A percentile compares a stretch with the other conserved stretches of the same genome.
Evolutionary conservation across 805 yeast species (phyloP).

Genomic region (Candida qinlingensis): DNA sequence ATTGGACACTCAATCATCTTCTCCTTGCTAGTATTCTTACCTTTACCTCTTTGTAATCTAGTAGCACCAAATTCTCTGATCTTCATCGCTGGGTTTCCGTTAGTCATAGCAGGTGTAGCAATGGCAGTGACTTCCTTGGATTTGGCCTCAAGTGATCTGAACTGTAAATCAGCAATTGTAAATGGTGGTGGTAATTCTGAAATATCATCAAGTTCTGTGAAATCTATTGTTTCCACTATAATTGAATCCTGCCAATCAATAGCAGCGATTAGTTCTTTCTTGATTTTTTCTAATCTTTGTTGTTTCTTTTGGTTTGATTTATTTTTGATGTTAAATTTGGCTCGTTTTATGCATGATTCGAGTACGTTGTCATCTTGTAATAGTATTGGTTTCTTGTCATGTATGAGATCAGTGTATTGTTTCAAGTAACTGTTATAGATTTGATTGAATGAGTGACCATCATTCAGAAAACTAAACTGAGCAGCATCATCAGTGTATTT

Average conservation of each 20-base stretch:
- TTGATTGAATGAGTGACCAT: slow-evolving; percentile 53
- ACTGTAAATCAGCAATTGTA: slow-evolving; percentile 51
- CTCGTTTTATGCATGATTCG: slow-evolving; percentile 33
- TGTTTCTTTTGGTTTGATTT: slow-evolving; percentile 33
- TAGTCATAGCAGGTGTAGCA: slow-evolving; percentile 14
- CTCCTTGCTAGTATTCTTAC: slow-evolving; percentile 20
- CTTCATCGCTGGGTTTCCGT: slow-evolving; percentile 35
- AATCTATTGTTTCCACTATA: slow-evolving; percentile 62
- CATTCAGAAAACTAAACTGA: slow-evolving; percentile 65
- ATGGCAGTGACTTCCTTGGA: slow-evolving; percentile 15
- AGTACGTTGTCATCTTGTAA: slow-evolving; percentile 34
- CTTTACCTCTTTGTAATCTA: slow-evolving; percentile 35
- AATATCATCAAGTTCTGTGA: slow-evolving; percentile 55
- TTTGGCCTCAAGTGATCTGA: slow-evolving; percentile 43
- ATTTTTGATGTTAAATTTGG: slow-evolving; percentile 41
- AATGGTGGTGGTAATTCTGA: slow-evolving; percentile 51
- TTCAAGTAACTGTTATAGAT: slow-evolving; percentile 44
- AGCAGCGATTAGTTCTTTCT: slow-evolving; percentile 56
- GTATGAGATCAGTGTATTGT: slow-evolving; percentile 44
- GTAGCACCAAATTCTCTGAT: slow-evolving; percentile 70
- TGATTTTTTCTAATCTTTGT: slow-evolving; percentile 27
- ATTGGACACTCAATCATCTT: slow-evolving; percentile 67
- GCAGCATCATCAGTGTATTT: slow-evolving; percentile 29
- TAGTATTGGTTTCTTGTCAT: neutral
- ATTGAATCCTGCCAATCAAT: slow-evolving; percentile 87